A percentile compares a stretch with the other conserved stretches of the same genome.
Evolutionary conservation across 2,329 filamentous ascomycete genomes (phyloP).

Genomic region (Nigrospora oryzae): DNA sequence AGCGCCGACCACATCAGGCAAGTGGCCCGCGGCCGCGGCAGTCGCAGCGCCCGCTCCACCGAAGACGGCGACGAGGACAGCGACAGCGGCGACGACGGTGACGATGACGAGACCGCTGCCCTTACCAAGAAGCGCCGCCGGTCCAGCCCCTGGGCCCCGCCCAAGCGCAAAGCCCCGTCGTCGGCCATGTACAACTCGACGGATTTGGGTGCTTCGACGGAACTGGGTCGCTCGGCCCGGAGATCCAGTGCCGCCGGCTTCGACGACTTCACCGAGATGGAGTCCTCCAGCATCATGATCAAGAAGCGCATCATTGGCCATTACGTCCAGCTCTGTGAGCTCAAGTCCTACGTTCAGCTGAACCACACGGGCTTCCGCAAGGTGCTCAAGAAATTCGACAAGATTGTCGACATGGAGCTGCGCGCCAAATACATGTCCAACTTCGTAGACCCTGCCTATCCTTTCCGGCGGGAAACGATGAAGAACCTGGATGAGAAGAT

Average conservation of each 20-base stretch:
- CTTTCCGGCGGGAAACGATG: constrained; percentile 70
- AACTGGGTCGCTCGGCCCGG: constrained; percentile 46
- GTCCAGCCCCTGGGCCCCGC: constrained; percentile 22
- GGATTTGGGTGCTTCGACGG: constrained; percentile 55
- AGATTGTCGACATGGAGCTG: constrained; percentile 78
- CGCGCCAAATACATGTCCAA: constrained; percentile 68
- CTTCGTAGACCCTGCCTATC: constrained; percentile 69
- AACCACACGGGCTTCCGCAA: constrained; percentile 97
- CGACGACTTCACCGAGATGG: constrained; percentile 69
- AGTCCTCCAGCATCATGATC: constrained; percentile 67
- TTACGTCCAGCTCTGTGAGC: constrained; percentile 88
- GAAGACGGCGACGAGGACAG: constrained; percentile 55
- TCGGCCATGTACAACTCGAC: constrained; percentile 29
- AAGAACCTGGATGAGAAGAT: constrained; percentile 65
- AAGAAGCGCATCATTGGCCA: constrained; percentile 85
- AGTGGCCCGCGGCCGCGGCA: constrained; percentile 19
- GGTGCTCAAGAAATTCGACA: constrained; percentile 97
- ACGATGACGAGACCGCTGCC: constrained; percentile 46
- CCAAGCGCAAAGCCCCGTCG: constrained; percentile 23
- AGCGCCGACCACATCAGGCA: constrained; percentile 29
- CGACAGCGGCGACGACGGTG: constrained; percentile 32
- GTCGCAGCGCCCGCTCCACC: constrained; percentile 35
- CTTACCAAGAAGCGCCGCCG: constrained; percentile 35
- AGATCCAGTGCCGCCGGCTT: constrained; percentile 56
- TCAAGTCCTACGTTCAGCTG: constrained; percentile 92